Percentiles rank a stretch among this genome's conserved stretches.
These are phyloP conservation scores for Phyllosticta citrichinensis DNA, from an alignment of 2,329 filamentous ascomycete genomes.

Conservation along the genomic window DNA sequence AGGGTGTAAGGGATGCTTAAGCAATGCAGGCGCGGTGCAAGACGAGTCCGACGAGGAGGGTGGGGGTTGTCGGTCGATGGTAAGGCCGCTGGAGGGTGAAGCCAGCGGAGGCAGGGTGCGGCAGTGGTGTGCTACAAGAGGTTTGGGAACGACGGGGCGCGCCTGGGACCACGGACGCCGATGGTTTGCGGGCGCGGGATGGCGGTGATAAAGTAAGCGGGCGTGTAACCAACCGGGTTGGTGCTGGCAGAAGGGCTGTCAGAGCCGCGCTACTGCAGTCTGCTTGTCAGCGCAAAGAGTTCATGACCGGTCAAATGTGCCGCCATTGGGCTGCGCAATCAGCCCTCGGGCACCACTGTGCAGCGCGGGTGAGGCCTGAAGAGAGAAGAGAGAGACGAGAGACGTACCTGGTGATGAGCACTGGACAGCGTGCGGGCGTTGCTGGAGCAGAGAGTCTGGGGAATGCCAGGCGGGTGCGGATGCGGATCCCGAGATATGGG, in stretches of 20 bases:
- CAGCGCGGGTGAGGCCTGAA: not conserved
- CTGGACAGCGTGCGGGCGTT: constrained; percentile 8
- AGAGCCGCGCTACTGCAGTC: constrained; percentile 10
- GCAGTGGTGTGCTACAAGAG: not conserved
- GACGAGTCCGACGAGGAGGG: not conserved
- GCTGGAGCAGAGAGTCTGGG: constrained; percentile 8
- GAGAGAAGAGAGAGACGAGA: not conserved
- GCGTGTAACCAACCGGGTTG: not conserved
- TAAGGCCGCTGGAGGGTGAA: constrained; percentile 9
- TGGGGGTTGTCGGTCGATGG: constrained; percentile 4
- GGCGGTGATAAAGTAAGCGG: constrained; percentile 9
- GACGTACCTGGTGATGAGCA: constrained; percentile 1
- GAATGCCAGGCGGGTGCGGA: not conserved
- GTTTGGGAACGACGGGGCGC: constrained; percentile 3
- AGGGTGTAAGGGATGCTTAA: not conserved
- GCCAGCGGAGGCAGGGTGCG: not conserved
- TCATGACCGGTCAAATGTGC: constrained; percentile 8
- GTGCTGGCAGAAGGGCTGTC: constrained; percentile 1
- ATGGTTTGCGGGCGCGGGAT: not conserved
- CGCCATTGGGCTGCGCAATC: constrained; percentile 5
- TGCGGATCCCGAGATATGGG: not conserved
- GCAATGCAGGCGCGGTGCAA: not conserved
- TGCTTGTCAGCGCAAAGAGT: constrained; percentile 5
- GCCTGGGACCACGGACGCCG: not conserved
- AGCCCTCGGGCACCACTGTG: constrained; percentile 3